Conservation (phyloP, 2,329 filamentous ascomycete species). For the Colletotrichum sp. region DNA sequence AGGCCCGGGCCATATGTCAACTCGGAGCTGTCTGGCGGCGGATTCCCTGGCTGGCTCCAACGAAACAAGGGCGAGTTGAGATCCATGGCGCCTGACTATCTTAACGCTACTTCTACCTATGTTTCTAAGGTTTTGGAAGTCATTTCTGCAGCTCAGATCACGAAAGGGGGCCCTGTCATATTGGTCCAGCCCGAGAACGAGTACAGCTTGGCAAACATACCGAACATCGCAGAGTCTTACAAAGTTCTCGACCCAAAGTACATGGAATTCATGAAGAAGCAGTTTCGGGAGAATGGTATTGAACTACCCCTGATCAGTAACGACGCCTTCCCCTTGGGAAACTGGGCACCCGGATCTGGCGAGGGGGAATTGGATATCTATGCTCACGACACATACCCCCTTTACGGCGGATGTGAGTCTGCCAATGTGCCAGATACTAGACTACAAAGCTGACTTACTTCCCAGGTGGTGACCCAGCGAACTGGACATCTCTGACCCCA, state of each 20-base stretch:
- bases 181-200: conserved; percentile 78
- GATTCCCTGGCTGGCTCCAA: conserved; percentile 76
- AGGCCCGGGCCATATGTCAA: conserved; percentile 73
- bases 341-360: conserved; percentile 22
- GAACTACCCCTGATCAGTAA: not conserved
- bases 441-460: not conserved
- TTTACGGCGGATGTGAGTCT: conserved; percentile 47
- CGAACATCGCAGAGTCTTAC: not conserved
- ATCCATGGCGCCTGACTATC: conserved; percentile 59
- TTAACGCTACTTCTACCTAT: conserved; percentile 66
- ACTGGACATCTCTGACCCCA: conserved; percentile 68
- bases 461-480: conserved; percentile 37
- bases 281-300: not conserved
- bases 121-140: conserved; percentile 49
- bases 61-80: conserved; percentile 63
- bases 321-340: conserved; percentile 53
- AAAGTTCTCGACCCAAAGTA: not conserved
- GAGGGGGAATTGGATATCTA: conserved; percentile 36
- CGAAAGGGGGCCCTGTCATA: conserved; percentile 75
- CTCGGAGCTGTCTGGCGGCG: conserved; percentile 71
- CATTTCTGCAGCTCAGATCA: conserved; percentile 74
- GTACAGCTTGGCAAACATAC: conserved; percentile 34
- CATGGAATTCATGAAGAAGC: not conserved
- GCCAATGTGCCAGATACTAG: no score
- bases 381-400: conserved; percentile 54